Percentiles rank a stretch among this genome's conserved stretches.
Evolutionary conservation across 805 yeast genomes (phyloP).

Genomic region (Cyberlindnera petersonii): DNA sequence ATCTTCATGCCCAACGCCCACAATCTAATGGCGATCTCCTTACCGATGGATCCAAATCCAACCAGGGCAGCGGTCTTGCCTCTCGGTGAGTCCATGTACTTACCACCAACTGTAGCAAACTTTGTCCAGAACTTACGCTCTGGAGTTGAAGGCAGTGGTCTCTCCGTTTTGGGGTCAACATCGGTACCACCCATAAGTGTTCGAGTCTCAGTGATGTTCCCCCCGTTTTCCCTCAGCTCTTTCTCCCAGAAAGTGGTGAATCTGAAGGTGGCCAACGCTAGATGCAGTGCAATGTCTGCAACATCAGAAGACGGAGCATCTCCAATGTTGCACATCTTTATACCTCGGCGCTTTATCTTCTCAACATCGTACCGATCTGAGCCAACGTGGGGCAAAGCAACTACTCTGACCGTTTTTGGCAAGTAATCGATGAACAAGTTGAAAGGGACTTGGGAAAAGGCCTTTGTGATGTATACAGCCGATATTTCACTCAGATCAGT

Average conservation of each 20-base stretch:
- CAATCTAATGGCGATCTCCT: conserved; percentile 54
- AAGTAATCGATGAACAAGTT: conserved; percentile 38
- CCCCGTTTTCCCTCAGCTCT: conserved; percentile 34
- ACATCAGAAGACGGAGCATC: conserved; percentile 59
- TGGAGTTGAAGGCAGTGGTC: conserved; percentile 20
- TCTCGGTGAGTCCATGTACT: conserved; percentile 46
- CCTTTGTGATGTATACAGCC: conserved; percentile 56
- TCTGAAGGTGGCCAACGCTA: conserved; percentile 57
- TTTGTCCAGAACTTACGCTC: conserved; percentile 36
- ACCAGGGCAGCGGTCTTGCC: conserved; percentile 59
- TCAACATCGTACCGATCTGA: conserved; percentile 47
- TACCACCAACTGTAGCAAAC: conserved; percentile 44
- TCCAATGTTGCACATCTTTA: conserved; percentile 59
- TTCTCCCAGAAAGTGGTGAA: conserved; percentile 46
- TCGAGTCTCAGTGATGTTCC: conserved; percentile 46
- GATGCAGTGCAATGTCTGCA: conserved; percentile 61
- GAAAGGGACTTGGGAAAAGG: conserved; percentile 39
- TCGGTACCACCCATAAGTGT: conserved; percentile 31
- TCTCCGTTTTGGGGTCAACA: conserved; percentile 33
- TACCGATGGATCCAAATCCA: conserved; percentile 78
- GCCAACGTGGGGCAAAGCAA: conserved; percentile 60
- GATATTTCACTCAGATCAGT: conserved; percentile 36
- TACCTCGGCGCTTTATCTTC: conserved; percentile 41
- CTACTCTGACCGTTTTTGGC: conserved; percentile 44
- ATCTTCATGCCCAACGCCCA: conserved; percentile 60